A percentile compares a stretch with the other conserved stretches of the same genome.
Evolutionary conservation across 768 basidiomycete genomes (phyloP).

Genomic region (Pisolithus microcarpus): DNA sequence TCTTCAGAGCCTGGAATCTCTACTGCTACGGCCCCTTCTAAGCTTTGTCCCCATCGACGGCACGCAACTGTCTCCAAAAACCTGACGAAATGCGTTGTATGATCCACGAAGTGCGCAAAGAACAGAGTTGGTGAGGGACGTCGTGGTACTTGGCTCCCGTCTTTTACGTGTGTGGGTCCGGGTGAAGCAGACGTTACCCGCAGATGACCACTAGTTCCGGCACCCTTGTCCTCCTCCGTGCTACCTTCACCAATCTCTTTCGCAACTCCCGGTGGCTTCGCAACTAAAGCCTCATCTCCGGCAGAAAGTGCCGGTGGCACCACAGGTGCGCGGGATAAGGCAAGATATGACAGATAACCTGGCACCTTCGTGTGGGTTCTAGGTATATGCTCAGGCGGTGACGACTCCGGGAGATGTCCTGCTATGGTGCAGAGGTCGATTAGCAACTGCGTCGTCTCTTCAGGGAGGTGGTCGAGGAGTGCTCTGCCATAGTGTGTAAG

Average conservation of each 20-base stretch:
- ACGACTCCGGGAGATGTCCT: conserved; percentile 37
- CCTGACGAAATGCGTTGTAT: conserved; percentile 70
- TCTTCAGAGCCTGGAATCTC: conserved; percentile 27
- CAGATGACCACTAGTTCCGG: conserved; percentile 23
- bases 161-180: not conserved
- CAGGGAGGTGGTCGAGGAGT: conserved; percentile 73
- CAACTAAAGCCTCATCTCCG: conserved; percentile 8
- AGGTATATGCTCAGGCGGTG: conserved; percentile 16
- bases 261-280: not conserved
- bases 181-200: conserved; percentile 13
- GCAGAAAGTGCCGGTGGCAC: conserved; percentile 36
- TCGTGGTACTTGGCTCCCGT: conserved; percentile 28
- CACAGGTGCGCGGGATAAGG: conserved; percentile 53
- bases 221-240: conserved; percentile 13
- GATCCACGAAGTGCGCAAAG: conserved; percentile 92
- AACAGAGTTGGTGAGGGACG: conserved; percentile 78
- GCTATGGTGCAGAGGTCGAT: conserved; percentile 84
- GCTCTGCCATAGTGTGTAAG: conserved; percentile 83
- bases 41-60: conserved; percentile 71
- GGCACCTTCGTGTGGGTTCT: conserved; percentile 30
- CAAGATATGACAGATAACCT: conserved; percentile 77
- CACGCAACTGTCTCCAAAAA: conserved; percentile 86
- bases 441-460: conserved; percentile 84
- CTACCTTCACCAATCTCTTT: conserved; percentile 12
- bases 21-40: conserved; percentile 32